Conservation (phyloP, 2,329 filamentous ascomycete genomes). For the Penicillium sp. region DNA sequence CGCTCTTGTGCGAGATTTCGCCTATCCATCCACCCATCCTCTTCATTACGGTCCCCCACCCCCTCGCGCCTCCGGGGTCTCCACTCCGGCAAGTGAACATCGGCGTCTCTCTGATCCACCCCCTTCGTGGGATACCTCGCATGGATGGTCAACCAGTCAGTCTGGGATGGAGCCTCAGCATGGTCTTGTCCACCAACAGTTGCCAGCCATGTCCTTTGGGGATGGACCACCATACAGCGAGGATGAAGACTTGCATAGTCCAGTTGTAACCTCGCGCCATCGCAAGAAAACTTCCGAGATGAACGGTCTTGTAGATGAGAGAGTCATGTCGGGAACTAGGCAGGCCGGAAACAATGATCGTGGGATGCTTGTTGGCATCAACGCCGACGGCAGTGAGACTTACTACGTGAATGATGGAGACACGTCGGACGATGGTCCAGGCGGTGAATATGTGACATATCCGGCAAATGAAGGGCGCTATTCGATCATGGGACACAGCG, state of each 20-base stretch:
- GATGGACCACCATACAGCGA: constrained; percentile 93
- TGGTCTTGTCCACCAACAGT: constrained; percentile 59
- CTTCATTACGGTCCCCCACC: constrained; percentile 92
- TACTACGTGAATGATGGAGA: constrained; percentile 71
- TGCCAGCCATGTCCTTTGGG: constrained; percentile 78
- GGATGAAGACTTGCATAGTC: constrained; percentile 91
- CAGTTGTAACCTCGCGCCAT: constrained; percentile 78
- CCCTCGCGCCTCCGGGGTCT: constrained; percentile 68
- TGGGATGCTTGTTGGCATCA: constrained; percentile 65
- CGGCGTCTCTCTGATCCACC: constrained; percentile 78
- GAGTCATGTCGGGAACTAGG: constrained; percentile 10
- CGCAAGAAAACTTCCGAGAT: constrained; percentile 68
- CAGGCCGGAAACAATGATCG: constrained; percentile 56
- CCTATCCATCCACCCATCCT: constrained; percentile 77
- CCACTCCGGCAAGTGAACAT: constrained; percentile 79
- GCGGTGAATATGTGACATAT: constrained; percentile 79
- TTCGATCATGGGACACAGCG: constrained; percentile 44
- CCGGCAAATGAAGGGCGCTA: constrained; percentile 63
- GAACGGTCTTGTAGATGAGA: constrained; percentile 42
- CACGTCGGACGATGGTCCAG: constrained; percentile 63
- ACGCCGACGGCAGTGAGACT: constrained; percentile 69
- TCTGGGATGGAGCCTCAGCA: constrained; percentile 52
- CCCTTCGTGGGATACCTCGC: constrained; percentile 69
- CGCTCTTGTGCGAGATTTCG: constrained; percentile 92
- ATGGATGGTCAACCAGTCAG: constrained; percentile 55